Conservation (phyloP, 768 basidiomycete species). For the Termitomyces sp. region DNA sequence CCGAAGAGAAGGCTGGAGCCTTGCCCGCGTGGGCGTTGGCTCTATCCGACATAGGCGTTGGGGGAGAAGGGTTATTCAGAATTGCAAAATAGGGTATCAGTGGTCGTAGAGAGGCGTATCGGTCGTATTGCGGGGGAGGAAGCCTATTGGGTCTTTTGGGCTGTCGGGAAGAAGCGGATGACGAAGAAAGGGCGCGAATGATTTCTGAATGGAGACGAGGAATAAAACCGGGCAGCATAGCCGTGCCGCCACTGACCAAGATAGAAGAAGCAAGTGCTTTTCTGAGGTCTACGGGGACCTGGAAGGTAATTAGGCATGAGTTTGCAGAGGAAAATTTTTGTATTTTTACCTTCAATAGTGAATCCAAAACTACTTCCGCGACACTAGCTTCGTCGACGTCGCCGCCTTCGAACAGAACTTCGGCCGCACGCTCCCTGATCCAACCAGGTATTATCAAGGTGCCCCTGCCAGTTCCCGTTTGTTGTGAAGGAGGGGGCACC, state of each 20-base stretch:
- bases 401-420: slow-evolving; percentile 86
- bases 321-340: background rate
- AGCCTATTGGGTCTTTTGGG: slow-evolving; percentile 34
- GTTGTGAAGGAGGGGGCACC: slow-evolving; percentile 61
- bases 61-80: slow-evolving; percentile 78
- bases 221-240: slow-evolving; percentile 91
- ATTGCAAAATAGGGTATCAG: slow-evolving; percentile 75
- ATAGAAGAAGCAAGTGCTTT: slow-evolving; percentile 81
- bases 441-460: slow-evolving; percentile 90
- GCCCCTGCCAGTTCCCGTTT: slow-evolving; percentile 68
- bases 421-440: slow-evolving; percentile 89
- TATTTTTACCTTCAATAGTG: slow-evolving; percentile 65
- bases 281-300: slow-evolving; percentile 91
- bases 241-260: slow-evolving; percentile 83
- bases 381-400: slow-evolving; percentile 86
- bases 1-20: slow-evolving; percentile 84
- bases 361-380: slow-evolving; percentile 76
- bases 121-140: slow-evolving; percentile 58
- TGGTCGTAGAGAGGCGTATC: slow-evolving; percentile 68
- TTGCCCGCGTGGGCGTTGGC: slow-evolving; percentile 68
- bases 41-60: slow-evolving; percentile 41
- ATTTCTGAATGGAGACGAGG: slow-evolving; percentile 82
- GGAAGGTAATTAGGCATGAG: background rate
- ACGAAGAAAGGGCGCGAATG: slow-evolving; percentile 51
- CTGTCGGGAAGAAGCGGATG: slow-evolving; percentile 25